Evolutionary conservation across 148 eudicot genomes (phyloP).

Genomic region (Cornus suecica): DNA sequence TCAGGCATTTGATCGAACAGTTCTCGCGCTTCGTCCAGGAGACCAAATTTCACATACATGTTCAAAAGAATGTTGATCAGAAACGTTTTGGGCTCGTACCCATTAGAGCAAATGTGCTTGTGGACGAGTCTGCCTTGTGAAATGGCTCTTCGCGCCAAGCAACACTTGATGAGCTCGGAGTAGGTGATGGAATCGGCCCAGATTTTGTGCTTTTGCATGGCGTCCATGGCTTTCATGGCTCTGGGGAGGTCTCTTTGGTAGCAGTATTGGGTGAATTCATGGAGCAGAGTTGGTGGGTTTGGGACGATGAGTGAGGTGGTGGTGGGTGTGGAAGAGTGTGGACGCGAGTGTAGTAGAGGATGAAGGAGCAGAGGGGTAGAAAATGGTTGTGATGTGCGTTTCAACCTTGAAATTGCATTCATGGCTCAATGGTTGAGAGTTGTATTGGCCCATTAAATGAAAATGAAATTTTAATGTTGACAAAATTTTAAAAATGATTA

Average conservation of each 20-base stretch:
- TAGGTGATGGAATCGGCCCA: constrained; percentile 34
- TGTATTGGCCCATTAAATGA: too few relatives aligned
- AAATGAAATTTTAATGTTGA: too few relatives aligned
- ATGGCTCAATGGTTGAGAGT: neutral
- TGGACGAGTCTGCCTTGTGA: constrained; percentile 39
- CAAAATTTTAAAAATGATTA: too few relatives aligned
- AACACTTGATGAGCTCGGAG: constrained; percentile 42
- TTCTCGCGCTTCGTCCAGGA: constrained; percentile 35
- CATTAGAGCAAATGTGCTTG: constrained; percentile 40
- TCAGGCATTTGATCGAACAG: constrained; percentile 50
- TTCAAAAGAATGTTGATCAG: constrained; percentile 33
- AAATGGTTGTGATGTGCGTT: neutral
- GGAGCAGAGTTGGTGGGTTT: constrained; percentile 6
- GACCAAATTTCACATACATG: constrained; percentile 46
- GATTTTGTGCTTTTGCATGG: constrained; percentile 28
- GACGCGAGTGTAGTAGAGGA: neutral
- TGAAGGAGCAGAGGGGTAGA: neutral
- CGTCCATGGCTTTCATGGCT: constrained; percentile 33
- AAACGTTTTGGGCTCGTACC: constrained; percentile 35
- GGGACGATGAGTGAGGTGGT: neutral
- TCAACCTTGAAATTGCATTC: neutral
- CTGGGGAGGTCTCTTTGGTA: constrained; percentile 33
- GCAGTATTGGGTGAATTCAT: constrained; percentile 30
- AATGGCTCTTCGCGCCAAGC: constrained; percentile 30
- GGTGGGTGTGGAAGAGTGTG: neutral